Evolutionary conservation across 2,329 filamentous ascomycete species (phyloP).

Genomic region (Nectriaceae sp.): DNA sequence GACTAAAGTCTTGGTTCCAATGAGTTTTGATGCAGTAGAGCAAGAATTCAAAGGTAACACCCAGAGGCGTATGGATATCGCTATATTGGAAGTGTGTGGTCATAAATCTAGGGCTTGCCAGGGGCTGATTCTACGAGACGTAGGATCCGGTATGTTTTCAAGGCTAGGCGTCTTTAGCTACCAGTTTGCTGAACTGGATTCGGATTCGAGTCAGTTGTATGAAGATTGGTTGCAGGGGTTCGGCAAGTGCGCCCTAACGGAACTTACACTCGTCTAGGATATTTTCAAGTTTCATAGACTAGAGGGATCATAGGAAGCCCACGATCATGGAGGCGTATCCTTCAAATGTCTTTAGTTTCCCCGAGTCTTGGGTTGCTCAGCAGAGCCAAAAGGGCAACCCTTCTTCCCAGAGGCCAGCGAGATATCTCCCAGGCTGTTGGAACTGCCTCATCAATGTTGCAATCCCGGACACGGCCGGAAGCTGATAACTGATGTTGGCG

Average conservation of each 20-base stretch:
- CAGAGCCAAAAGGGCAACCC: no score
- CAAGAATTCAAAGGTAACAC: not conserved
- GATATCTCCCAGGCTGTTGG: no score
- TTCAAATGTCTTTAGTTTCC: no score
- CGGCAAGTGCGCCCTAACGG: not conserved
- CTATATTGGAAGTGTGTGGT: not conserved
- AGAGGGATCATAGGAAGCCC: no score
- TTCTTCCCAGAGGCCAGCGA: no score
- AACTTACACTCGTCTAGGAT: not conserved
- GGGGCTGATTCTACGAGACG: not conserved
- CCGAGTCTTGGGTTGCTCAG: no score
- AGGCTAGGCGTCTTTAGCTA: not conserved
- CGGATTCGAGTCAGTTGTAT: no score
- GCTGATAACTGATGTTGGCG: slow-evolving; percentile 3
- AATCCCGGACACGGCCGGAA: slow-evolving; percentile 2
- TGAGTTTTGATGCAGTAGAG: not conserved
- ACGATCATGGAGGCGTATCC: no score
- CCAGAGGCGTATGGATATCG: not conserved
- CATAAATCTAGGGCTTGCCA: not conserved
- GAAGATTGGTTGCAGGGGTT: not conserved
- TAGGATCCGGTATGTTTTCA: not conserved
- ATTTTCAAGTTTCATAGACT: no score
- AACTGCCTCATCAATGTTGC: no score
- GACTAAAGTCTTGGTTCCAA: no score
- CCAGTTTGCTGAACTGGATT: no score